Percentiles rank a stretch among this genome's conserved stretches.
phyloP scores from a whole-genome alignment of 805 yeast species.

The Tanozyma kutaoensis region DNA sequence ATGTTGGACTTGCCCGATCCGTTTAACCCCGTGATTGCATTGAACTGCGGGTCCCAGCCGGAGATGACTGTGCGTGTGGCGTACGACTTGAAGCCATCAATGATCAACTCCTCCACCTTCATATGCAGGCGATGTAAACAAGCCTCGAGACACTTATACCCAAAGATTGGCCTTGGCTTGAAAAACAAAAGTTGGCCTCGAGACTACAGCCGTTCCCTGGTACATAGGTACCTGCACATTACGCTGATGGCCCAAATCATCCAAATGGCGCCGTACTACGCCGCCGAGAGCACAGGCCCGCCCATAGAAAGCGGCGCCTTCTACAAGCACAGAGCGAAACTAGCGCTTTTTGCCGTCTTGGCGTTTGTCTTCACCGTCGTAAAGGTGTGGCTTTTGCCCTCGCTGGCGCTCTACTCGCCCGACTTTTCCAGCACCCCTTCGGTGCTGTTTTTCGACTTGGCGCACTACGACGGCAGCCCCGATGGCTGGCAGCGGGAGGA shows the following conservation, averaged over 20 bases:
- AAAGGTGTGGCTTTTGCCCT: constrained; percentile 6
- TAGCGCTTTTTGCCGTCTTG: constrained; percentile 2
- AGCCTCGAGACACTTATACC: too few relatives aligned
- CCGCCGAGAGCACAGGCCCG: constrained; percentile 2
- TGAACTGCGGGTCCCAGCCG: constrained; percentile 92
- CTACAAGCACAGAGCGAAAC: constrained; percentile 5
- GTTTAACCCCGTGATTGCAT: constrained; percentile 94
- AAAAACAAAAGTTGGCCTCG: too few relatives aligned
- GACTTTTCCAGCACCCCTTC: constrained; percentile 13
- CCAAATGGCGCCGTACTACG: constrained; percentile 10
- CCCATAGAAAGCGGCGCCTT: constrained; percentile 1
- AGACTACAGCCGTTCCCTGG: too few relatives aligned
- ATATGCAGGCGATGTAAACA: constrained; percentile 27
- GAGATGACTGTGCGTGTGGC: constrained; percentile 93
- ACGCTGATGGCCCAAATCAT: constrained; percentile 4
- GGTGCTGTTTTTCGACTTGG: constrained; percentile 65
- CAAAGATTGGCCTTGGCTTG: too few relatives aligned
- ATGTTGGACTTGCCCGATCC: constrained; percentile 98
- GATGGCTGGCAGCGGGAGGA: constrained; percentile 76
- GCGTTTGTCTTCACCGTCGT: constrained; percentile 3
- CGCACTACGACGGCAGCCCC: constrained; percentile 46
- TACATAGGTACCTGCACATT: too few relatives aligned
- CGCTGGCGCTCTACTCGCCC: constrained; percentile 15
- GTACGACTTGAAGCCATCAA: constrained; percentile 96
- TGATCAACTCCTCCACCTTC: constrained; percentile 92